A percentile compares a stretch with the other conserved stretches of the same genome.
These are phyloP conservation scores for Hypoxylon subgilvum DNA, from an alignment of 495 filamentous ascomycete species.

Conservation along the genomic window DNA sequence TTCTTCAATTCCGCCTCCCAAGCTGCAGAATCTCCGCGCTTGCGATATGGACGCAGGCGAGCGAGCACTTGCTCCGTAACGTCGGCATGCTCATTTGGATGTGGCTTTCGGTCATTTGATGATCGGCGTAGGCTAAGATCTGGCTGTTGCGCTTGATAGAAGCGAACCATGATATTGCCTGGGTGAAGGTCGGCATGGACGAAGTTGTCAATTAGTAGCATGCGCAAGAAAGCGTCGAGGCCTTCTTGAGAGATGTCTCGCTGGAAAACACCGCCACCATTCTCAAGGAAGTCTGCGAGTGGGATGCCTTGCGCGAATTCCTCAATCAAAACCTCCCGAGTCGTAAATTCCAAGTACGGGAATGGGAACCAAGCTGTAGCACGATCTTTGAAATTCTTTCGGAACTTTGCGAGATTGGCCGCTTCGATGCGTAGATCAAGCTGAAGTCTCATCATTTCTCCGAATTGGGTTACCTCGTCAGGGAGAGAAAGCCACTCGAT, in stretches of 20 bases:
- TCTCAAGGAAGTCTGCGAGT: conserved; percentile 83
- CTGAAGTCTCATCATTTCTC: conserved; percentile 97
- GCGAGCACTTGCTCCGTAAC: conserved; percentile 86
- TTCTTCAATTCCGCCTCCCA: conserved; percentile 76
- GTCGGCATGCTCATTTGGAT: conserved; percentile 66
- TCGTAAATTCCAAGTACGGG: conserved; percentile 89
- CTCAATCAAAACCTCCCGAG: conserved; percentile 89
- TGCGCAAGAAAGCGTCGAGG: conserved; percentile 95
- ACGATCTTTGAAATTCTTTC: conserved; percentile 85
- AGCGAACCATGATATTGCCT: conserved; percentile 99
- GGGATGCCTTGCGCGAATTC: conserved; percentile 96
- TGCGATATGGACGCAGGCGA: conserved; percentile 73
- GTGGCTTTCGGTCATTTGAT: conserved; percentile 44
- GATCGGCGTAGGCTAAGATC: conserved; percentile 58
- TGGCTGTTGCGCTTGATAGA: conserved; percentile 82
- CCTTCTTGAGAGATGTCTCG: conserved; percentile 94
- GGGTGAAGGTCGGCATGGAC: conserved; percentile 98
- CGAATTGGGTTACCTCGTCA: conserved; percentile 92
- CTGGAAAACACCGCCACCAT: conserved; percentile 91
- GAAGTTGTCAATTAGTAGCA: conserved; percentile 98
- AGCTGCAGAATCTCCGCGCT: conserved; percentile 58
- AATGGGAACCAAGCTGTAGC: conserved; percentile 96
- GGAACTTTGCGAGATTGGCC: conserved; percentile 86
- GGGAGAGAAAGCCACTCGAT: conserved; percentile 98
- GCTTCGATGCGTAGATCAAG: conserved; percentile 95